These are phyloP conservation scores for Corymbia citriodora DNA, from an alignment of 441 rosid species.

Conservation along the genomic window DNA sequence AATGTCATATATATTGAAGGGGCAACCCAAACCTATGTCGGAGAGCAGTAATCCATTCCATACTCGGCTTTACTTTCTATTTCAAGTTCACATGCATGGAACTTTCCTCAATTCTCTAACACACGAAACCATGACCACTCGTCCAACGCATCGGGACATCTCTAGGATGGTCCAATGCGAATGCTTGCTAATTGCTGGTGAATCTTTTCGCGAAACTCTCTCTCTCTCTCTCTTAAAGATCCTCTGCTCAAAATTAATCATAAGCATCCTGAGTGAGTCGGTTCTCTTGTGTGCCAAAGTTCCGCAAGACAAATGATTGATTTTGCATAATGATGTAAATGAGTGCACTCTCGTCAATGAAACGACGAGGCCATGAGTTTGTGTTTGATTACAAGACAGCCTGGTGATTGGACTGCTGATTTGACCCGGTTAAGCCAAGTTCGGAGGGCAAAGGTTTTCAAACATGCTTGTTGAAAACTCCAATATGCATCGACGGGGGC, in stretches of 20 bases:
- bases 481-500: not conserved
- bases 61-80: not conserved
- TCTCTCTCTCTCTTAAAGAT: not conserved
- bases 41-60: not conserved
- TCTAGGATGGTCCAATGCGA: conserved; percentile 39
- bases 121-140: not conserved
- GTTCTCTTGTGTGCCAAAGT: not conserved
- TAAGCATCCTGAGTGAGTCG: not conserved
- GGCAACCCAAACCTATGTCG: not conserved
- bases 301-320: not conserved
- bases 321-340: not conserved
- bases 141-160: not conserved
- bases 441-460: not conserved
- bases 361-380: not conserved
- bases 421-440: not conserved
- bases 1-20: not conserved
- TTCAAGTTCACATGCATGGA: not conserved
- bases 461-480: not conserved
- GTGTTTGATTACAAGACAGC: not conserved
- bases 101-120: not conserved
- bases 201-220: conserved; percentile 44
- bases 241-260: not conserved
- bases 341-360: not conserved
- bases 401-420: not conserved
- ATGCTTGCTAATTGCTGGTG: conserved; percentile 62